These are phyloP conservation scores for Phytophthora aleatoria DNA, from an alignment of 352 stramenopile genomes.

Conservation along the genomic window DNA sequence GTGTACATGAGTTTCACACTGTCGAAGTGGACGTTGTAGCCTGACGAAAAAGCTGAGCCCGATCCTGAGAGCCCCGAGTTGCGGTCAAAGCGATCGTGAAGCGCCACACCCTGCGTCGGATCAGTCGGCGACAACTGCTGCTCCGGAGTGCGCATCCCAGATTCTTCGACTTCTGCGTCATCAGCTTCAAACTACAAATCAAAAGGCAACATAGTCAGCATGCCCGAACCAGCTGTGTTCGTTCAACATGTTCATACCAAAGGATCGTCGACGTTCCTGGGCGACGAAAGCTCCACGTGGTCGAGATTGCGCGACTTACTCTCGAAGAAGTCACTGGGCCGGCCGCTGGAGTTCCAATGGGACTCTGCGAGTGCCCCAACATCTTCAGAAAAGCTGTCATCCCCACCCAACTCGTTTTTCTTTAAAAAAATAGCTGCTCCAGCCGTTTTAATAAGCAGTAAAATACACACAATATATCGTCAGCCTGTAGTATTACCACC, in stretches of 20 bases:
- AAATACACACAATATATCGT: not conserved
- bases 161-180: not conserved
- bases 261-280: slow-evolving; percentile 22
- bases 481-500: slow-evolving; percentile 5
- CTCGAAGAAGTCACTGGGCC: slow-evolving; percentile 77
- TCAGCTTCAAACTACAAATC: slow-evolving; percentile 26
- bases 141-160: slow-evolving; percentile 11
- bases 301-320: slow-evolving; percentile 75
- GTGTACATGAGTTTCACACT: slow-evolving; percentile 51
- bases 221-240: not conserved
- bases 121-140: slow-evolving; percentile 25
- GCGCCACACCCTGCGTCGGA: slow-evolving; percentile 15
- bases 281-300: slow-evolving; percentile 69
- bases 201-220: slow-evolving; percentile 5
- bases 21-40: slow-evolving; percentile 77
- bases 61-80: slow-evolving; percentile 42
- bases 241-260: slow-evolving; percentile 16
- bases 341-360: slow-evolving; percentile 41
- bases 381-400: slow-evolving; percentile 54
- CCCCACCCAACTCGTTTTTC: slow-evolving; percentile 48
- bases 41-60: slow-evolving; percentile 62
- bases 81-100: slow-evolving; percentile 30
- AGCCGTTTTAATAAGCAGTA: not conserved
- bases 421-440: slow-evolving; percentile 48
- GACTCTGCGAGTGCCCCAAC: slow-evolving; percentile 19